Conservation (phyloP, 345 rosid genomes). For the Bruguiera gymnorhiza region DNA sequence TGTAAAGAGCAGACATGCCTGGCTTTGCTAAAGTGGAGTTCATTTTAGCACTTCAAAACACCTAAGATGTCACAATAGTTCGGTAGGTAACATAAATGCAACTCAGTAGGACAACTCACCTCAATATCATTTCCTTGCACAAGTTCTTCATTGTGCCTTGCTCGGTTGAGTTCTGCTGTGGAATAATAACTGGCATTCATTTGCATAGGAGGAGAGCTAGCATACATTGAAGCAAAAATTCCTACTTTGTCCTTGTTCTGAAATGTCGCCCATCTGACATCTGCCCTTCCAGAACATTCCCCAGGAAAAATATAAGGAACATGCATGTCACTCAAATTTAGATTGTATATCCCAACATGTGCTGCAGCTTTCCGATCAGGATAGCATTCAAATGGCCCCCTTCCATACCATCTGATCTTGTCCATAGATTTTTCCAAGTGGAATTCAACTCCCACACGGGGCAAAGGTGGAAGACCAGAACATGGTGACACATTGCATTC, state of each 20-base stretch:
- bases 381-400: slow-evolving; percentile 97
- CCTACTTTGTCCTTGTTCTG: slow-evolving; percentile 67
- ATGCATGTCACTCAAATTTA: slow-evolving; percentile 67
- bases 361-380: slow-evolving; percentile 98
- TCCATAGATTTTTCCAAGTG: slow-evolving; percentile 67
- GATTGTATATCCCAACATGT: slow-evolving; percentile 63
- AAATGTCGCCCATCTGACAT: slow-evolving; percentile 92
- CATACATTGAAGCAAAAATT: slow-evolving; percentile 73
- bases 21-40: neutral
- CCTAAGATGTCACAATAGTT: neutral
- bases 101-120: slow-evolving; percentile 35
- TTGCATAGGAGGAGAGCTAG: slow-evolving; percentile 82
- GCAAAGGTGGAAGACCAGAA: slow-evolving; percentile 79
- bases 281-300: slow-evolving; percentile 85
- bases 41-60: neutral
- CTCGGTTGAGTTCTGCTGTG: slow-evolving; percentile 62
- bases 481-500: slow-evolving; percentile 61
- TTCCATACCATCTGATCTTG: slow-evolving; percentile 77
- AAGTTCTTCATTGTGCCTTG: slow-evolving; percentile 72
- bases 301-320: slow-evolving; percentile 96
- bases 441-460: slow-evolving; percentile 83
- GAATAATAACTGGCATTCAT: slow-evolving; percentile 86
- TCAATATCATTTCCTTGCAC: slow-evolving; percentile 62
- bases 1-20: neutral
- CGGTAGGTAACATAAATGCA: neutral